These are phyloP conservation scores for Botryotinia convoluta DNA, from an alignment of 2,329 filamentous ascomycete species.

Conservation along the genomic window DNA sequence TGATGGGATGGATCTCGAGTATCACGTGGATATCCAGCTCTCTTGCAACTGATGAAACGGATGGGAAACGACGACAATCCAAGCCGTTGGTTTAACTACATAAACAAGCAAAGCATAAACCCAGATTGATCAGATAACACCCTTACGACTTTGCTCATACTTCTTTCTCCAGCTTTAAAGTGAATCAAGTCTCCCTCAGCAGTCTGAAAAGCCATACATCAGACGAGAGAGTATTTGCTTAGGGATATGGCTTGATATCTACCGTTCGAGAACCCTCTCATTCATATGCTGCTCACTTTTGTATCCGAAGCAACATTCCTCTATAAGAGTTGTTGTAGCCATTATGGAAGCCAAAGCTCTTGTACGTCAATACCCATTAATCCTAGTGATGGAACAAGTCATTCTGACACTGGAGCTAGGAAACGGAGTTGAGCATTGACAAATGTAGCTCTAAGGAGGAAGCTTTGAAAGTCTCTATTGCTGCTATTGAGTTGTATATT, in stretches of 20 bases:
- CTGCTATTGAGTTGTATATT: constrained; percentile 79
- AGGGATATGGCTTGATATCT: constrained; percentile 6
- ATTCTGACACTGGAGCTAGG: constrained; percentile 42
- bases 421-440: constrained; percentile 52
- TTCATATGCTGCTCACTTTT: background rate
- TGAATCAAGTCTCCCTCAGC: background rate
- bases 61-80: background rate
- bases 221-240: background rate
- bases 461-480: constrained; percentile 72
- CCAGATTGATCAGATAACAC: background rate
- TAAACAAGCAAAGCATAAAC: background rate
- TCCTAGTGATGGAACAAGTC: constrained; percentile 15
- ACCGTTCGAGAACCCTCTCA: background rate
- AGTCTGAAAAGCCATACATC: constrained; percentile 2
- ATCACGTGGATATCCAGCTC: constrained; percentile 1
- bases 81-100: background rate
- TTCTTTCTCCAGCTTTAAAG: background rate
- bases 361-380: constrained; percentile 33
- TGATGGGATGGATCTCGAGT: background rate
- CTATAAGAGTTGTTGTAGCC: background rate
- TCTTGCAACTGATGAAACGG: background rate
- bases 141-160: background rate
- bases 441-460: constrained; percentile 53
- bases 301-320: background rate
- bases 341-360: constrained; percentile 49